A percentile compares a stretch with the other conserved stretches of the same genome.
Evolutionary conservation across 2,329 filamentous ascomycete genomes (phyloP).

Genomic region (Aotearoamyces nothofagi): DNA sequence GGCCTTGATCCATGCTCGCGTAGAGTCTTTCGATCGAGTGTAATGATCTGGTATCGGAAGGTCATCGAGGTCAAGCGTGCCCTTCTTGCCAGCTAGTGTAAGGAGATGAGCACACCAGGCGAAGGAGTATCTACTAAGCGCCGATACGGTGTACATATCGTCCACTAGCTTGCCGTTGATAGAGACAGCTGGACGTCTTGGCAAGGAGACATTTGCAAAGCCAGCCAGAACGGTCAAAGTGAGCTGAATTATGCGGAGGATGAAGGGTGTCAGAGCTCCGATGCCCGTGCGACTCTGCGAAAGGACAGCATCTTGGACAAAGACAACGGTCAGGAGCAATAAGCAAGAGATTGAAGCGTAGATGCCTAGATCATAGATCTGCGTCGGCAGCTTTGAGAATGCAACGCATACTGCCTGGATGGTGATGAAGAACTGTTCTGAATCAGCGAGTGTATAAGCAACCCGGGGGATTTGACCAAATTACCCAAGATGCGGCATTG

Average conservation of each 20-base stretch:
- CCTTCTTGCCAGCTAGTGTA: constrained; percentile 35
- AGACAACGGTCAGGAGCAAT: constrained; percentile 26
- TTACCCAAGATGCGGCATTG: constrained; percentile 45
- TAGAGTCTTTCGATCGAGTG: constrained; percentile 34
- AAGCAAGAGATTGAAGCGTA: constrained; percentile 33
- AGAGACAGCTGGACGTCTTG: constrained; percentile 53
- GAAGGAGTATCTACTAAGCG: constrained; percentile 48
- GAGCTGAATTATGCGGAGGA: constrained; percentile 33
- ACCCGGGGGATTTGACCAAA: constrained; percentile 24
- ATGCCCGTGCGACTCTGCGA: constrained; percentile 12
- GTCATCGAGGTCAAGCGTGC: constrained; percentile 44
- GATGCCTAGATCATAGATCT: constrained; percentile 36
- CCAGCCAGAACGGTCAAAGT: constrained; percentile 27
- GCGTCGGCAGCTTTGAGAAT: constrained; percentile 32
- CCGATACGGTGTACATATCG: constrained; percentile 42
- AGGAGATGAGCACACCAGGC: constrained; percentile 46
- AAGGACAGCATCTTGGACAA: constrained; percentile 29
- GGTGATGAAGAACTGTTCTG: constrained; percentile 32
- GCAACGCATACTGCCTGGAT: constrained; percentile 34
- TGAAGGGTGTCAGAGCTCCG: constrained; percentile 19
- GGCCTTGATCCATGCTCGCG: constrained; percentile 31
- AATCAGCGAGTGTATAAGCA: background rate
- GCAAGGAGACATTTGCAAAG: constrained; percentile 37
- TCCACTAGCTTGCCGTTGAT: constrained; percentile 44
- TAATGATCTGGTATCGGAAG: constrained; percentile 43